Evolutionary conservation across 495 filamentous ascomycete genomes (phyloP).

Genomic region (Opeltia flavorubescens): DNA sequence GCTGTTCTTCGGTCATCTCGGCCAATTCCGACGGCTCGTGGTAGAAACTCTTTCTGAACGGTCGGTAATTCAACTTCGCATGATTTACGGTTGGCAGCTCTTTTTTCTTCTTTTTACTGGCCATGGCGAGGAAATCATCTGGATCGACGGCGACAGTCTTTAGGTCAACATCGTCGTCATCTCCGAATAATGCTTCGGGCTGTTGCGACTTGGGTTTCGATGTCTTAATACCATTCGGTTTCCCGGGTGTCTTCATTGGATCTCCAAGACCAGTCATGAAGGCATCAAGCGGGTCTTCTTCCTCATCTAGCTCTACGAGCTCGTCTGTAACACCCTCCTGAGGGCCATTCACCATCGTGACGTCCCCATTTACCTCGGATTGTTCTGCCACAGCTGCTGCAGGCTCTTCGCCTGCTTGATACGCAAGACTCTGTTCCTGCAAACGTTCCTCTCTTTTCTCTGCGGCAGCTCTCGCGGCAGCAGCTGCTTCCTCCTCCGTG

Average conservation of each 20-base stretch:
- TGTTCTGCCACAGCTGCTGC: slow-evolving; percentile 21
- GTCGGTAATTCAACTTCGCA: slow-evolving; percentile 66
- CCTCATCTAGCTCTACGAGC: slow-evolving; percentile 28
- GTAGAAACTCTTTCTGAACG: slow-evolving; percentile 89
- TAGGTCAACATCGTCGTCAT: slow-evolving; percentile 66
- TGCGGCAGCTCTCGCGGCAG: slow-evolving; percentile 66
- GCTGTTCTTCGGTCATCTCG: slow-evolving; percentile 75
- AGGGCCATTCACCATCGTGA: slow-evolving; percentile 27
- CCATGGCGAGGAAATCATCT: slow-evolving; percentile 75
- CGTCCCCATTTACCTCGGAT: slow-evolving; percentile 26
- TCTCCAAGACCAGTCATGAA: slow-evolving; percentile 80
- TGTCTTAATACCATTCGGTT: slow-evolving; percentile 25
- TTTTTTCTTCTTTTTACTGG: slow-evolving; percentile 91
- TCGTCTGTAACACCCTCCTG: slow-evolving; percentile 17
- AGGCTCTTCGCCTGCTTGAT: slow-evolving; percentile 22
- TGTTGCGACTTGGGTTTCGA: slow-evolving; percentile 39
- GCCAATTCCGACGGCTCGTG: slow-evolving; percentile 72
- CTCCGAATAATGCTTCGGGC: slow-evolving; percentile 73
- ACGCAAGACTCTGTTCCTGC: slow-evolving; percentile 34
- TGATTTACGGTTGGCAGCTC: slow-evolving; percentile 82
- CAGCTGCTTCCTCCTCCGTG: slow-evolving; percentile 76
- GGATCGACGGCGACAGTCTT: slow-evolving; percentile 55
- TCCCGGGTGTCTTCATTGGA: slow-evolving; percentile 29
- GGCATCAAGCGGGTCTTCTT: slow-evolving; percentile 81
- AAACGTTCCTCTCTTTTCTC: slow-evolving; percentile 59